Base-by-base conservation (phyloP, 2,329 filamentous ascomycete genomes). In the Fusarium sambucinum region DNA sequence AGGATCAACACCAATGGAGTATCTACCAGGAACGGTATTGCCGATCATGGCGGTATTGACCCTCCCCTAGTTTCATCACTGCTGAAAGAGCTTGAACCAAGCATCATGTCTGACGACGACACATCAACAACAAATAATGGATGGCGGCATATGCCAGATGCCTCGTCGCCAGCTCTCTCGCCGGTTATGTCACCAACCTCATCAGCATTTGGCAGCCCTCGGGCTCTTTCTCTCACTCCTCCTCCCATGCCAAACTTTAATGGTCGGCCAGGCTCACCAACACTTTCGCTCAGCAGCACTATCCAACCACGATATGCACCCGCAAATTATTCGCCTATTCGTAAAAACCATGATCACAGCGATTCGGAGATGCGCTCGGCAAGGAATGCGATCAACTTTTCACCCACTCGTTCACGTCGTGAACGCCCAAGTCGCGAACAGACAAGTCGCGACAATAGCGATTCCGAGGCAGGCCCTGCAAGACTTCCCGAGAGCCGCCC, bases 61-160 rank as follows among this genome's bases (percentile, higher is more conserved):
- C 92, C 93, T 10, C 94, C 92, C 8, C 95, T 98, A 75, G 84
- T 98, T 10, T 92, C 93, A 25, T 95, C 93, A 1, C 83, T 98
- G 9, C 82, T 98, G 50, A 93, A 92, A 76, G 95, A 98, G 78
- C 93, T 98, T 2, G 94, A 97, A 65, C 86, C 85, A 78, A 85
- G 84, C 78, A 78, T 85, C 56, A 79, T 82, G 4, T 86, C 86
- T 0, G 87, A 90, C 55, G 88, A 90, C 51, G 87, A 89, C 60
- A 73, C 73, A 51, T 27, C 11, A 7, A 60, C 63, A 25, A 47
- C 72, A 29, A 68, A 69, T n/a, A 68, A 71, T 30, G 74, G 72
- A 30, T 75, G 75, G 74, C 75, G 78, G n/a, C 55, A 71, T 27
- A 70, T 69, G 33, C 74, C 75, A 32, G 79, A 79, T 41, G 78